These are phyloP conservation scores for Umbelopsis sp. DNA, from an alignment of 192 early-diverging fungal species.

Conservation along the genomic window DNA sequence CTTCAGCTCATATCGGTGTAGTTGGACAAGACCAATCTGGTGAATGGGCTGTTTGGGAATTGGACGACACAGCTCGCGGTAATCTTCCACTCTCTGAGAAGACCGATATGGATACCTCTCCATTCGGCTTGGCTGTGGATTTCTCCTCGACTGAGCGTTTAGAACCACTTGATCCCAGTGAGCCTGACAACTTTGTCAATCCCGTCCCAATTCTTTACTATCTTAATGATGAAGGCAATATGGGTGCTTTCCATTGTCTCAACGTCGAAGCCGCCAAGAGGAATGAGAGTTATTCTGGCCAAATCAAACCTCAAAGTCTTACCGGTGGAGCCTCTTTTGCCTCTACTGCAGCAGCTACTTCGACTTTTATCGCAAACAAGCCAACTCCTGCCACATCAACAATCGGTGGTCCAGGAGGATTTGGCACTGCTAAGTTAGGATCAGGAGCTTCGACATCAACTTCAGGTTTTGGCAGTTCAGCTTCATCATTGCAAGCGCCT, in stretches of 20 bases:
- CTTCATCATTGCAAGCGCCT: not conserved
- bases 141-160: slow-evolving; percentile 61
- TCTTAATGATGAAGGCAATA: slow-evolving; percentile 63
- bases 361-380: not conserved
- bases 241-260: slow-evolving; percentile 69
- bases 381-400: not conserved
- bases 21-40: slow-evolving; percentile 45
- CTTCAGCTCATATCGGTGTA: slow-evolving; percentile 49
- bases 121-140: slow-evolving; percentile 77
- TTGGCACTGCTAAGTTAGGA: not conserved
- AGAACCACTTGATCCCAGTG: slow-evolving; percentile 54
- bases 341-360: not conserved
- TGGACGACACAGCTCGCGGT: slow-evolving; percentile 57
- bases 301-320: slow-evolving; percentile 37
- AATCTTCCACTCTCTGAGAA: slow-evolving; percentile 60
- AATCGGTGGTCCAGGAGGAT: slow-evolving; percentile 12
- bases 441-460: not conserved
- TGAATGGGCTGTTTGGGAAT: slow-evolving; percentile 69
- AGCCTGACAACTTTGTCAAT: slow-evolving; percentile 41
- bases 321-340: not conserved
- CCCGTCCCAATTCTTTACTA: slow-evolving; percentile 75
- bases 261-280: slow-evolving; percentile 53
- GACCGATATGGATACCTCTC: slow-evolving; percentile 60
- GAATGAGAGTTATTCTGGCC: slow-evolving; percentile 41
- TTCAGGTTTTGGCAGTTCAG: not conserved